Conservation (phyloP, 2,329 filamentous ascomycete species). For the Colletotrichum aenigma region DNA sequence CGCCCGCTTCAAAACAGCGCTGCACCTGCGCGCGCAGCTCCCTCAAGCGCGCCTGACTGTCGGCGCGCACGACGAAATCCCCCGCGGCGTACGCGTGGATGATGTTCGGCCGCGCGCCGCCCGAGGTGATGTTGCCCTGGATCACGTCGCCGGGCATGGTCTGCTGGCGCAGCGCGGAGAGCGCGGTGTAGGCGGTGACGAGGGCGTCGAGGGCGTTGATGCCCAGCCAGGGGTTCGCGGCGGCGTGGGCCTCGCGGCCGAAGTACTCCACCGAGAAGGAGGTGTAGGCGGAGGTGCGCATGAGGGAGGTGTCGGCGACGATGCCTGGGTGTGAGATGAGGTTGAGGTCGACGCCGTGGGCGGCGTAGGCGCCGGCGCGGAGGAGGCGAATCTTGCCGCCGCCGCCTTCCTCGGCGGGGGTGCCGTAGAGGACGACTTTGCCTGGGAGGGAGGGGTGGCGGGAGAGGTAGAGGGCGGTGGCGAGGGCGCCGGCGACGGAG, state of each 20-base stretch:
- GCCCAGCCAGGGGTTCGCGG: slow-evolving; percentile 61
- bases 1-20: slow-evolving; percentile 44
- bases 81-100: slow-evolving; percentile 56
- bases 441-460: slow-evolving; percentile 44
- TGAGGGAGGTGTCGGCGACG: slow-evolving; percentile 47
- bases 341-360: slow-evolving; percentile 49
- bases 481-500: slow-evolving; percentile 50
- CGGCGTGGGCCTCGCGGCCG: slow-evolving; percentile 61
- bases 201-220: slow-evolving; percentile 64
- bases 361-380: slow-evolving; percentile 36
- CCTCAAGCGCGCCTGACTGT: slow-evolving; percentile 33
- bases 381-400: slow-evolving; percentile 28
- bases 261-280: slow-evolving; percentile 55
- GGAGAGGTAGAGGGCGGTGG: slow-evolving; percentile 43
- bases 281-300: slow-evolving; percentile 56
- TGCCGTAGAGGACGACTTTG: slow-evolving; percentile 52
- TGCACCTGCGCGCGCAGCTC: slow-evolving; percentile 45
- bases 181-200: slow-evolving; percentile 50
- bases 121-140: slow-evolving; percentile 56
- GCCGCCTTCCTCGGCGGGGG: slow-evolving; percentile 58
- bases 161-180: slow-evolving; percentile 61
- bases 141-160: slow-evolving; percentile 54
- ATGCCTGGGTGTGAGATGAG: slow-evolving; percentile 54
- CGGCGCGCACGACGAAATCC: slow-evolving; percentile 30
- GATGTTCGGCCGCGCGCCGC: slow-evolving; percentile 58